Base-by-base conservation (phyloP, 2,329 filamentous ascomycete species). In the Botrytis fragariae region DNA sequence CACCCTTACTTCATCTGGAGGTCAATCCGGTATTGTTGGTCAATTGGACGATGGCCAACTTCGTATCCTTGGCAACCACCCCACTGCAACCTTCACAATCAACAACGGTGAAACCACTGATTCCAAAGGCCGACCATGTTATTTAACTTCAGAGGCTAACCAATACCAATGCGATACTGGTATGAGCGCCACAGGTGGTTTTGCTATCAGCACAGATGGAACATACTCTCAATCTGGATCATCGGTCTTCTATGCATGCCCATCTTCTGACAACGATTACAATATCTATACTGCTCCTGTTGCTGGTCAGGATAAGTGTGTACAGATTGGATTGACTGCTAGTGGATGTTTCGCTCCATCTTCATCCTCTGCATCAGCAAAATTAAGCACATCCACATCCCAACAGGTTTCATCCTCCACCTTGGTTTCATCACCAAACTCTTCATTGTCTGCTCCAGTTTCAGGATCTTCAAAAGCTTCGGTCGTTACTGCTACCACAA, bases 11-110 rank as follows among this genome's bases (percentile, higher is more conserved):
- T 85, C 87, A 51, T 83, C 83, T 54, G 87, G 87, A 29, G 83
- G 82, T 73, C 81, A 83, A 29, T 83, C 84, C 44, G 88, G 89
- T n/a, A 79, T 83, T 6, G 82, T 92, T 60, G 89, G 88, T 18
- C 87, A 92, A 79, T 84, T 92, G 54, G 77, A 75, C 70, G 88
- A 91, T 79, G 90, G 91, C 14, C 90, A 92, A 82, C 87, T 86
- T 78, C 85, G 89, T 67, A 84, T 90, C 62, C 86, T 87, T 54
- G 86, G 86, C 60, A 82, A 82, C 35, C 80, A 87, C 20, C 75
- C 82, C 7, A 78, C 84, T 64, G 85, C 84, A 22, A 83, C 85
- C 14, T 92, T 87, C 79, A 89, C 85, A 73, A 85, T 91, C 77
- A 83, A 85, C 75, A 84, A 84, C 69, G 86, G 87, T 62, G 83